Conservation (phyloP, 345 rosid genomes). For the Cardamine resedifolia region DNA sequence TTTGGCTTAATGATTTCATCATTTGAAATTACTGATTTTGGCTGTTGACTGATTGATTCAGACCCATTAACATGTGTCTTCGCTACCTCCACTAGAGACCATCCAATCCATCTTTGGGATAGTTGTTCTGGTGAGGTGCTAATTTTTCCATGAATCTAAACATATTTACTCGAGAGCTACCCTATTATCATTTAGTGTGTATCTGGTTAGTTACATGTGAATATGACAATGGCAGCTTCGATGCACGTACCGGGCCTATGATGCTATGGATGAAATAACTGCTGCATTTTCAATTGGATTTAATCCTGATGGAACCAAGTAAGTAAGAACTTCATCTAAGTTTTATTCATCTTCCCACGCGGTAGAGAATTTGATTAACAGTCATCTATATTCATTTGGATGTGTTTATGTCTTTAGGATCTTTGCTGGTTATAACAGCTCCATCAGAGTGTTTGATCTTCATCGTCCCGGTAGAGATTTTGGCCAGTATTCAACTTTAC, state of each 20-base stretch:
- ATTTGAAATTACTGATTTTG: slow-evolving; percentile 14
- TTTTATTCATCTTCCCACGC: background rate
- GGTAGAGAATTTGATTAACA: background rate
- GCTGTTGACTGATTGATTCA: slow-evolving; percentile 38
- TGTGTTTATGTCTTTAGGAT: slow-evolving; percentile 53
- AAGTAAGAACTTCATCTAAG: slow-evolving; percentile 33
- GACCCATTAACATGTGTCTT: slow-evolving; percentile 87
- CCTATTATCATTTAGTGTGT: slow-evolving; percentile 15
- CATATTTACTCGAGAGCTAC: slow-evolving; percentile 1
- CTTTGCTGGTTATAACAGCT: slow-evolving; percentile 90
- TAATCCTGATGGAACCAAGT: slow-evolving; percentile 88
- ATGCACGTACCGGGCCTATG: slow-evolving; percentile 94
- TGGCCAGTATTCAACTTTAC: slow-evolving; percentile 62
- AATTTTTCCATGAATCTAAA: slow-evolving; percentile 1
- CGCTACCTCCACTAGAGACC: slow-evolving; percentile 86
- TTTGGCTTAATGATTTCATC: slow-evolving; percentile 18
- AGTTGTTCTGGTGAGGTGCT: slow-evolving; percentile 87
- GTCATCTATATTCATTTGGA: slow-evolving; percentile 12
- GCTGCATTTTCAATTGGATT: slow-evolving; percentile 90
- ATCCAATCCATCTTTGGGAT: slow-evolving; percentile 99
- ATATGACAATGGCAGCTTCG: slow-evolving; percentile 64
- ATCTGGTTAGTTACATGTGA: slow-evolving; percentile 12
- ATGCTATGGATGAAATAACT: slow-evolving; percentile 92
- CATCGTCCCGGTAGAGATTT: slow-evolving; percentile 99
- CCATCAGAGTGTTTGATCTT: slow-evolving; percentile 77